phyloP scores from a whole-genome alignment of 495 filamentous ascomycete species.

The Oleoguttula mirabilis region DNA sequence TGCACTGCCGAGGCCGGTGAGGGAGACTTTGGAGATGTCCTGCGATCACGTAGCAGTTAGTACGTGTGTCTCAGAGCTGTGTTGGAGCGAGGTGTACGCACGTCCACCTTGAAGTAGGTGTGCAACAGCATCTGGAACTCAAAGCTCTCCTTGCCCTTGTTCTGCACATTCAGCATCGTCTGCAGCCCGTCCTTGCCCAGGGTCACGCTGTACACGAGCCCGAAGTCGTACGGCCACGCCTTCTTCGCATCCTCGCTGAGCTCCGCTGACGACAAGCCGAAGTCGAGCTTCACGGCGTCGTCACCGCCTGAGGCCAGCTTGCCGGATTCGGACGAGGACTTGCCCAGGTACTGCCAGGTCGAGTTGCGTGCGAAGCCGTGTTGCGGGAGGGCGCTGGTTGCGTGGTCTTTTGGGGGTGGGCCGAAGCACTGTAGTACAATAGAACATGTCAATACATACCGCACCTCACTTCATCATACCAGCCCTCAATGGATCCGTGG shows the following conservation, averaged over 20 bases:
- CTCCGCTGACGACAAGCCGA: slow-evolving; percentile 66
- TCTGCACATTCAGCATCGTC: slow-evolving; percentile 77
- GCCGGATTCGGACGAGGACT: slow-evolving; percentile 48
- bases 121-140: slow-evolving; percentile 90
- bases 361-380: slow-evolving; percentile 92
- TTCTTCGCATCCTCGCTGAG: slow-evolving; percentile 50
- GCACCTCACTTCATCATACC: no score
- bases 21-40: slow-evolving; percentile 50
- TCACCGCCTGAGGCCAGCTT: slow-evolving; percentile 35
- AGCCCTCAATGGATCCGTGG: slow-evolving; percentile 2
- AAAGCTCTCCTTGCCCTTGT: slow-evolving; percentile 65
- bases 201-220: slow-evolving; percentile 83
- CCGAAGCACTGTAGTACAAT: slow-evolving; percentile 76
- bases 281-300: slow-evolving; percentile 76
- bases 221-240: slow-evolving; percentile 74
- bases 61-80: background rate
- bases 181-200: slow-evolving; percentile 59
- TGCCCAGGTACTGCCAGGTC: slow-evolving; percentile 63
- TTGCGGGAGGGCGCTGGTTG: slow-evolving; percentile 66
- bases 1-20: slow-evolving; percentile 61
- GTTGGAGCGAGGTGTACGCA: slow-evolving; percentile 33
- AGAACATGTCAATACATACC: no score
- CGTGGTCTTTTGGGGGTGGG: slow-evolving; percentile 57
- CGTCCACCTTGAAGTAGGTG: slow-evolving; percentile 71
- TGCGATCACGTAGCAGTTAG: slow-evolving; percentile 7